phyloP scores from a whole-genome alignment of 306 rosid species.

The Cicer yamashitae region DNA sequence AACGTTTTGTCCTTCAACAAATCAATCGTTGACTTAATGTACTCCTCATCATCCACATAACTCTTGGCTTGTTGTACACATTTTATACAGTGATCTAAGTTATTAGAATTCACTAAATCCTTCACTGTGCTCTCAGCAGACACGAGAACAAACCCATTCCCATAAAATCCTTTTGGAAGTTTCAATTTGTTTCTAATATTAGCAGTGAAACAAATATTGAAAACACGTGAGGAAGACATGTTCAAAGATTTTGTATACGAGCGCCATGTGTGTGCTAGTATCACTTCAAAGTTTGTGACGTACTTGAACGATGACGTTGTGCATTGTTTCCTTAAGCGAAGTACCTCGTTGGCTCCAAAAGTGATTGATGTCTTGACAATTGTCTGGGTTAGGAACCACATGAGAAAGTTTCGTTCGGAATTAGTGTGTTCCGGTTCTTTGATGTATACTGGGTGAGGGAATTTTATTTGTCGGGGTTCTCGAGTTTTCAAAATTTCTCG shows the following conservation, averaged over 20 bases:
- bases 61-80: conserved; percentile 66
- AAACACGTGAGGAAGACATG: conserved; percentile 42
- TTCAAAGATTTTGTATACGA: conserved; percentile 61
- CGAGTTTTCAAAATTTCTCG: conserved; percentile 64
- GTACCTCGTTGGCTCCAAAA: conserved; percentile 52
- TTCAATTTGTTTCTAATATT: conserved; percentile 51
- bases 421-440: conserved; percentile 25
- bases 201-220: conserved; percentile 71
- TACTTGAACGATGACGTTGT: conserved; percentile 52
- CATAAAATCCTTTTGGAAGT: conserved; percentile 70
- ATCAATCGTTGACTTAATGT: conserved; percentile 67
- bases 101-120: conserved; percentile 52
- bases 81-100: conserved; percentile 55
- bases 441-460: conserved; percentile 55
- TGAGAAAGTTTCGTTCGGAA: conserved; percentile 39
- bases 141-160: conserved; percentile 70
- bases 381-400: conserved; percentile 57
- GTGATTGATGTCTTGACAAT: conserved; percentile 57
- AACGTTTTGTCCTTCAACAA: conserved; percentile 64
- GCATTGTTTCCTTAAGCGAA: conserved; percentile 65
- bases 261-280: conserved; percentile 86
- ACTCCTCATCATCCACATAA: conserved; percentile 52
- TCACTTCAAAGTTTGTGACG: conserved; percentile 63
- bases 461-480: conserved; percentile 42
- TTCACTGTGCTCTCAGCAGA: conserved; percentile 59